Conservation (phyloP, 2,329 filamentous ascomycete genomes). For the Niveomyces coronatus region DNA sequence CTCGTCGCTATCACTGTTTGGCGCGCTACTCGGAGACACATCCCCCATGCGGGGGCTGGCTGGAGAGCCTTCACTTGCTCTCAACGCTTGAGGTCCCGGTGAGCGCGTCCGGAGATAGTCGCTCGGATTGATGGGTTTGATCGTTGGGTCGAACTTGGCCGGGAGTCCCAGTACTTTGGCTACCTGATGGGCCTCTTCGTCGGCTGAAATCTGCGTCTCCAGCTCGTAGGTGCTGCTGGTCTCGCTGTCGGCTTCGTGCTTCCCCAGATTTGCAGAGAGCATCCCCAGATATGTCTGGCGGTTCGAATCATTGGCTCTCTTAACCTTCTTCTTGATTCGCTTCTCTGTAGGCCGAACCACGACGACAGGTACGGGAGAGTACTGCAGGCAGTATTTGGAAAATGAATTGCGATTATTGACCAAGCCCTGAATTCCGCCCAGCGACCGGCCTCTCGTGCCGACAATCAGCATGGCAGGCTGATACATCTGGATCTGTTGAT, state of each 20-base stretch:
- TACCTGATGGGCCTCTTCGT: slow-evolving; percentile 55
- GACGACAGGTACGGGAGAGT: slow-evolving; percentile 85
- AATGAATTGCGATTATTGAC: slow-evolving; percentile 72
- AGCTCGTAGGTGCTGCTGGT: slow-evolving; percentile 43
- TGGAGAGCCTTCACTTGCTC: slow-evolving; percentile 10
- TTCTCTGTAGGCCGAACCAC: slow-evolving; percentile 83
- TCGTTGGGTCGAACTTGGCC: slow-evolving; percentile 52
- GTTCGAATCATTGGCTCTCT: slow-evolving; percentile 66
- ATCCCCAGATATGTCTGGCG: slow-evolving; percentile 71
- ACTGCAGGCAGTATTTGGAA: slow-evolving; percentile 89
- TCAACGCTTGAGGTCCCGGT: slow-evolving; percentile 9
- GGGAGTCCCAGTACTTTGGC: slow-evolving; percentile 53
- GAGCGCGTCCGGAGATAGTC: slow-evolving; percentile 14
- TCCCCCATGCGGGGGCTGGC: slow-evolving; percentile 16
- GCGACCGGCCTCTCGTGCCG: slow-evolving; percentile 72
- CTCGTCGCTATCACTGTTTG: slow-evolving; percentile 24
- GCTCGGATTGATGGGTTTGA: slow-evolving; percentile 42
- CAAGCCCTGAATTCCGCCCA: slow-evolving; percentile 77
- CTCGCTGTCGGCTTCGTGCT: slow-evolving; percentile 48
- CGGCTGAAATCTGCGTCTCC: slow-evolving; percentile 43
- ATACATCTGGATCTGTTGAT: slow-evolving; percentile 70
- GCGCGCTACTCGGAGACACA: slow-evolving; percentile 23
- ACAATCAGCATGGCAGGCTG: slow-evolving; percentile 87
- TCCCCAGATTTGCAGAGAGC: slow-evolving; percentile 51
- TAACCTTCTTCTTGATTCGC: slow-evolving; percentile 80